Base-by-base conservation (phyloP, 2,329 filamentous ascomycete genomes). In the Dactylellina drechsleri region DNA sequence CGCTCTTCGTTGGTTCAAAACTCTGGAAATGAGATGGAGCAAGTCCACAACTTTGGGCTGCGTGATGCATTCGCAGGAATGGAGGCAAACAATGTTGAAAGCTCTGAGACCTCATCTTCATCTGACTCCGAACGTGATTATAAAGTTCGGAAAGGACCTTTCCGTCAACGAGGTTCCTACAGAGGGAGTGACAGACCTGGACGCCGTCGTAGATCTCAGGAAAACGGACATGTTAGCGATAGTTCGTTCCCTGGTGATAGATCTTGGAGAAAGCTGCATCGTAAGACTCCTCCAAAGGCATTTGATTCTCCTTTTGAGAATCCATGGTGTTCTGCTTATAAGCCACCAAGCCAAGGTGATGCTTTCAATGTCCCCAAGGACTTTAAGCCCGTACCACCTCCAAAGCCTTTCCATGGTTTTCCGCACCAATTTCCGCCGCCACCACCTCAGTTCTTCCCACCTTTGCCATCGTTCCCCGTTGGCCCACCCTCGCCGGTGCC, bases 391-490 rank as follows among this genome's bases (percentile, higher is more conserved):
- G 57, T 67, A 4, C 47, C 57, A 23, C 70, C 70, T 52, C 57
- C 57, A 20, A 74, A 53, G 16, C 70, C 70, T n/a, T 74, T 74
- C 52, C 59, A 64, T 28, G 70, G 70, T 26, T 74, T 74, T 50
- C 70, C 70, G 12, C 57, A 74, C 26, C 60, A 74, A 36, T 74
- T 74, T 45, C 70, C 70, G n/a, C 70, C 70, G 16, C 70, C 70
- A 13, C 70, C 70, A 16, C 70, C 70, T 10, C 70, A 74, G 26
- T 74, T 74, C 57, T 74, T 74, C 50, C 70, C 70, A 59, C 70
- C 70, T 8, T 50, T 74, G 28, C 70, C 70, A 36, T 74, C 70
- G 7, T 50, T 74, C 10, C 62, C 70, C 18, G 16, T 26, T 5
- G 57, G 50, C 2, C 68, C 68, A 45, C 61, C 61, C 15, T 66